A percentile compares a stretch with the other conserved stretches of the same genome.
These are phyloP conservation scores for Powellomyces hirtus DNA, from an alignment of 192 early-diverging fungal species.

Conservation along the genomic window DNA sequence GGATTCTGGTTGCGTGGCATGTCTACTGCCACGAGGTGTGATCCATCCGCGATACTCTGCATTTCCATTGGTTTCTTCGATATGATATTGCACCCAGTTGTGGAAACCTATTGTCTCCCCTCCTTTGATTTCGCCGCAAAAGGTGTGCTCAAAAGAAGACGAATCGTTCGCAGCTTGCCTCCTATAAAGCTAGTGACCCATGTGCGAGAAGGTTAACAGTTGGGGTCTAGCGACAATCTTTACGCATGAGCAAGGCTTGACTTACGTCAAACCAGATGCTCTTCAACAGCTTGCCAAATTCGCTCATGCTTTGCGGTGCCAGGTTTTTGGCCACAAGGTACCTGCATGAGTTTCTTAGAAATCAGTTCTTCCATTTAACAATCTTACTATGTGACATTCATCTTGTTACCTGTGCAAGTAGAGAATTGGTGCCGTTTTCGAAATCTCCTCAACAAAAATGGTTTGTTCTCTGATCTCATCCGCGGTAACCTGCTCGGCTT, in stretches of 20 bases:
- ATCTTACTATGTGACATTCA: no score
- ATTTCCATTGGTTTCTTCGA: slow-evolving; percentile 31
- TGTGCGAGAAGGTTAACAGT: neutral
- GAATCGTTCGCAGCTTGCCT: slow-evolving; percentile 27
- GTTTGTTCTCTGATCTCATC: slow-evolving; percentile 21
- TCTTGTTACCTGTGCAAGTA: slow-evolving; percentile 34
- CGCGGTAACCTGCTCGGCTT: slow-evolving; percentile 15
- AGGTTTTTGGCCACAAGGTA: slow-evolving; percentile 18
- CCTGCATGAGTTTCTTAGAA: no score
- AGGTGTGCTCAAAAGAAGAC: slow-evolving; percentile 41
- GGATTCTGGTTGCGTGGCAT: slow-evolving; percentile 6
- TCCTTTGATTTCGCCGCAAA: slow-evolving; percentile 28
- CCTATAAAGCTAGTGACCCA: slow-evolving; percentile 23
- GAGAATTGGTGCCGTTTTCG: slow-evolving; percentile 20
- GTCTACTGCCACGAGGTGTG: slow-evolving; percentile 9
- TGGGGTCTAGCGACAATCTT: neutral
- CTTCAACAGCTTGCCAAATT: slow-evolving; percentile 22
- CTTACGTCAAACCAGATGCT: slow-evolving; percentile 33
- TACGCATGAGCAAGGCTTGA: neutral
- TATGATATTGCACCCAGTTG: slow-evolving; percentile 39
- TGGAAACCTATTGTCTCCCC: slow-evolving; percentile 29
- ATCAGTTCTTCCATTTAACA: no score
- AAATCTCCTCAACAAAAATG: slow-evolving; percentile 25
- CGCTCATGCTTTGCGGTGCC: neutral
- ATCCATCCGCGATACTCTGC: slow-evolving; percentile 39